These are phyloP conservation scores for Boletus subparvulus DNA, from an alignment of 768 basidiomycete genomes.

Conservation along the genomic window DNA sequence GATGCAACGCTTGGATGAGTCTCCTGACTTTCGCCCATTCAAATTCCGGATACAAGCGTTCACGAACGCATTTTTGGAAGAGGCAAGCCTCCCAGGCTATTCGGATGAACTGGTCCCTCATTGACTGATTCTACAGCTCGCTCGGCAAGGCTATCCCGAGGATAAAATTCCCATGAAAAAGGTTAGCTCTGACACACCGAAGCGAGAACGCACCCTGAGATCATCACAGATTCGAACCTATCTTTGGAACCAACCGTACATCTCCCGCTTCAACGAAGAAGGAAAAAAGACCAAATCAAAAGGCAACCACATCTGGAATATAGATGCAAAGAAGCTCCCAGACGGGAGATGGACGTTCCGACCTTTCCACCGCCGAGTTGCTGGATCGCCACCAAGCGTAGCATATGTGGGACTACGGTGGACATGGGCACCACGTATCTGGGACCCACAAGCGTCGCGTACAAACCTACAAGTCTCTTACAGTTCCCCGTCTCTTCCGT, in stretches of 20 bases:
- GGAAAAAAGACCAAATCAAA: slow-evolving; percentile 99
- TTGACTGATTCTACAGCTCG: slow-evolving; percentile 52
- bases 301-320: slow-evolving; percentile 99
- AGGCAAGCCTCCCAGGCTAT: slow-evolving; percentile 46
- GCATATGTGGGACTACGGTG: slow-evolving; percentile 81
- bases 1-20: slow-evolving; percentile 97
- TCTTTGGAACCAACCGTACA: slow-evolving; percentile 92
- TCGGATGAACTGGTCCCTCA: slow-evolving; percentile 1
- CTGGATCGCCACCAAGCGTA: slow-evolving; percentile 76
- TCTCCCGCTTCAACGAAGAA: slow-evolving; percentile 97
- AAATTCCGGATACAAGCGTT: slow-evolving; percentile 99
- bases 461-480: slow-evolving; percentile 77
- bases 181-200: slow-evolving; percentile 42
- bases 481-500: slow-evolving; percentile 75
- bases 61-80: slow-evolving; percentile 92
- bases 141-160: slow-evolving; percentile 82
- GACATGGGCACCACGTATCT: slow-evolving; percentile 91
- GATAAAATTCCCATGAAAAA: slow-evolving; percentile 98
- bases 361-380: slow-evolving; percentile 84
- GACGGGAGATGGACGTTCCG: slow-evolving; percentile 86
- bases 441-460: slow-evolving; percentile 93
- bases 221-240: slow-evolving; percentile 78
- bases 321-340: slow-evolving; percentile 83
- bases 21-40: slow-evolving; percentile 95
- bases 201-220: slow-evolving; percentile 21